These are phyloP conservation scores for Neurospora tetrasperma DNA, from an alignment of 495 filamentous ascomycete species.

Conservation along the genomic window DNA sequence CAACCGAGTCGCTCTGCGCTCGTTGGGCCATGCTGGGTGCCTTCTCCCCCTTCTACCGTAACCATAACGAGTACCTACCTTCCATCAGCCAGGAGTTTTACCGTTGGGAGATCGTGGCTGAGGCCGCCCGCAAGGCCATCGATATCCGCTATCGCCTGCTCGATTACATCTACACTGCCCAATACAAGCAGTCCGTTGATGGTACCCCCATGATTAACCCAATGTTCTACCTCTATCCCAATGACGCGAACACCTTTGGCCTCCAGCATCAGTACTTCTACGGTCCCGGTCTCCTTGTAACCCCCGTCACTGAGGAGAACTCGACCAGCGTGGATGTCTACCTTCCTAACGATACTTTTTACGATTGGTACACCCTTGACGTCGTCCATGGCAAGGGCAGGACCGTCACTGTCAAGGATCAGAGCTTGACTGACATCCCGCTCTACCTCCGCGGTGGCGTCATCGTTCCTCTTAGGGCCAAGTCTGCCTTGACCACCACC, in stretches of 20 bases:
- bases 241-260: constrained; percentile 48
- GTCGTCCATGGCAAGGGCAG: constrained; percentile 46
- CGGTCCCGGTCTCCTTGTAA: constrained; percentile 60
- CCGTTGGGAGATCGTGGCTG: constrained; percentile 53
- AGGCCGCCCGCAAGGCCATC: constrained; percentile 60
- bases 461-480: constrained; percentile 54
- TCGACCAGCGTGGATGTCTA: constrained; percentile 59
- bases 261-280: constrained; percentile 66
- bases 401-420: constrained; percentile 39
- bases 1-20: constrained; percentile 70
- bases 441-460: constrained; percentile 61
- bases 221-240: constrained; percentile 62
- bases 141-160: constrained; percentile 65
- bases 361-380: constrained; percentile 61
- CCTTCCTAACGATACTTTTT: constrained; percentile 65
- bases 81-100: constrained; percentile 67
- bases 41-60: constrained; percentile 75
- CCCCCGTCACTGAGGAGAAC: constrained; percentile 56
- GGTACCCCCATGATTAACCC: constrained; percentile 62
- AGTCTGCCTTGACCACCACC: constrained; percentile 57
- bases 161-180: constrained; percentile 74
- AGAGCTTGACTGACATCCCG: constrained; percentile 58
- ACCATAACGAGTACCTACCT: constrained; percentile 49
- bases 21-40: constrained; percentile 77
- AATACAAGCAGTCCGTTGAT: constrained; percentile 52